Evolutionary conservation across 2,329 filamentous ascomycete genomes (phyloP).

Genomic region (Nigrospora osmanthi): DNA sequence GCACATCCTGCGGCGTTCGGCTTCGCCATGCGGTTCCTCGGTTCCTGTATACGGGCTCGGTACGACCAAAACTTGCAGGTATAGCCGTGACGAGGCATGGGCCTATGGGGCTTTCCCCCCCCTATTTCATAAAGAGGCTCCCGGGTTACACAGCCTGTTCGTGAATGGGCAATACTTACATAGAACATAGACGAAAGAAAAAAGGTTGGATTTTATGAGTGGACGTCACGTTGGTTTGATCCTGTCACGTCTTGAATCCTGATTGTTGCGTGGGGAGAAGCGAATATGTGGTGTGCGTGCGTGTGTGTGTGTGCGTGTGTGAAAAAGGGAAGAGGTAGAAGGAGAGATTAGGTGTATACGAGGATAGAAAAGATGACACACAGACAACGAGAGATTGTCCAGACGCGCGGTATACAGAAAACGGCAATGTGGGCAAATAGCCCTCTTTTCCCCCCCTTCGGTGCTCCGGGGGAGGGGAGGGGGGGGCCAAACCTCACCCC

Average conservation of each 20-base stretch:
- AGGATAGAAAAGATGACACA: neutral
- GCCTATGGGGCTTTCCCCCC: constrained; percentile 18
- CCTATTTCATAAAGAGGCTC: neutral
- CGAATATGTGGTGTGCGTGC: constrained; percentile 12
- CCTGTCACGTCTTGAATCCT: constrained; percentile 23
- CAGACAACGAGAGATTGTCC: neutral
- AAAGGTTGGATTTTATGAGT: no score
- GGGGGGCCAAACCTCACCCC: no score
- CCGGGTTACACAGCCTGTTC: no score
- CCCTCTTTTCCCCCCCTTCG: no score
- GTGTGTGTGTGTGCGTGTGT: neutral
- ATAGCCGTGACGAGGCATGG: neutral
- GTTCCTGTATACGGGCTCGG: neutral
- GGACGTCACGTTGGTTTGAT: no score
- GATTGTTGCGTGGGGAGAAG: constrained; percentile 21
- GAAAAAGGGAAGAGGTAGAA: no score
- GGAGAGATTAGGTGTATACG: no score
- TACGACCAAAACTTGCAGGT: neutral
- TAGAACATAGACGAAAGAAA: no score
- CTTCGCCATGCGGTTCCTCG: neutral
- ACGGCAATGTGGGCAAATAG: no score
- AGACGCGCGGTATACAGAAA: no score
- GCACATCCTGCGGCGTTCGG: neutral
- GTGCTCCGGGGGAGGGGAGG: no score
- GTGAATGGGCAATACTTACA: no score